Conservation (phyloP, 2,329 filamentous ascomycete genomes). For the Gnomoniopsis sp. region DNA sequence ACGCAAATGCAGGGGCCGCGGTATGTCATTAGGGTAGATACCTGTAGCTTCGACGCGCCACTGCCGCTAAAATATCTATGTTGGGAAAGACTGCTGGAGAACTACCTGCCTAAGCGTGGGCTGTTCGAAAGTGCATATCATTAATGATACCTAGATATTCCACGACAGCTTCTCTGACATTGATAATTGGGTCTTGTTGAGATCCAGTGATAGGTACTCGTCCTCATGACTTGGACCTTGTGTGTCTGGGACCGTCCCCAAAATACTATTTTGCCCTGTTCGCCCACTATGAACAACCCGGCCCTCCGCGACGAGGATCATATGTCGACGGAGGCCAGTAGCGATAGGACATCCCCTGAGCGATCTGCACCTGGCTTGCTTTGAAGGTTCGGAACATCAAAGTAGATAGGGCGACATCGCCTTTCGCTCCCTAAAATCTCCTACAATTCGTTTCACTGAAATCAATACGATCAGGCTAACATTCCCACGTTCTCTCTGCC, state of each 20-base stretch:
- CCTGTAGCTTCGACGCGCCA: conserved; percentile 7
- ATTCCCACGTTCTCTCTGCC: no score
- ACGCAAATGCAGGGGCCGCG: conserved; percentile 5
- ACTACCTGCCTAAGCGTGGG: not conserved
- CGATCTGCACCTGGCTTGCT: not conserved
- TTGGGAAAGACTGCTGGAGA: not conserved
- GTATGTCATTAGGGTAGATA: no score
- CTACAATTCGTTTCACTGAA: not conserved
- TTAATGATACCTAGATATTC: no score
- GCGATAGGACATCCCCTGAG: not conserved
- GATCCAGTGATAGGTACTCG: no score
- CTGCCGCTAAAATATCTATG: not conserved
- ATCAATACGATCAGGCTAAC: not conserved
- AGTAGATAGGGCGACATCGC: not conserved
- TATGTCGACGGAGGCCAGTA: not conserved
- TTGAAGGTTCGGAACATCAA: not conserved
- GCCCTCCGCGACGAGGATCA: not conserved
- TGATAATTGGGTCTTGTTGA: no score
- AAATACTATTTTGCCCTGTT: not conserved
- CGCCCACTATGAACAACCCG: not conserved
- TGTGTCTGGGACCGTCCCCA: no score
- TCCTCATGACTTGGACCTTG: no score
- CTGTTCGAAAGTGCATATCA: no score
- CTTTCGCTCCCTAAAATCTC: not conserved
- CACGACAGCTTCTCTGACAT: no score